These are phyloP conservation scores for Boletus barrowsii DNA, from an alignment of 768 basidiomycete genomes.

Conservation along the genomic window DNA sequence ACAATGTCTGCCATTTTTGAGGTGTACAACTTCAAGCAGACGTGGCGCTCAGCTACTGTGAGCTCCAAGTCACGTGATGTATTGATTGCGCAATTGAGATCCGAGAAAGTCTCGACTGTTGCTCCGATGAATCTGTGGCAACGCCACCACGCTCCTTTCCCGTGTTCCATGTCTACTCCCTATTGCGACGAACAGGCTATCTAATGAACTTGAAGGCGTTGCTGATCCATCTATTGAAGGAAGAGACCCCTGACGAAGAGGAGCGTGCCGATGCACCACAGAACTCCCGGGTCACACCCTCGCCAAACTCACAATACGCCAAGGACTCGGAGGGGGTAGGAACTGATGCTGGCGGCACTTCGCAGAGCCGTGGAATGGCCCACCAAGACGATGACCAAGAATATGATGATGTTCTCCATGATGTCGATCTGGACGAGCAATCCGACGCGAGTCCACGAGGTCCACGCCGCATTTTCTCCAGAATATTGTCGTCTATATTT, in stretches of 20 bases:
- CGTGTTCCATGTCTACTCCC: constrained; percentile 5
- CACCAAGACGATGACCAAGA: constrained; percentile 11
- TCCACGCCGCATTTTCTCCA: constrained; percentile 1
- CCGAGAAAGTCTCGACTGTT: neutral
- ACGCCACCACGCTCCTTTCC: neutral
- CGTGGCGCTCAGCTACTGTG: neutral
- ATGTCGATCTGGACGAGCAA: neutral
- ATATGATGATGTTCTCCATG: neutral
- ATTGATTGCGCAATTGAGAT: no score
- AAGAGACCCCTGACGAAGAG: constrained; percentile 20
- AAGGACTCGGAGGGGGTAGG: neutral
- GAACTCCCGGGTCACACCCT: neutral
- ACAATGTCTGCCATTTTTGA: constrained; percentile 44
- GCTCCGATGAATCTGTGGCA: neutral
- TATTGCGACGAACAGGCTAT: neutral
- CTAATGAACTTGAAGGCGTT: constrained; percentile 14
- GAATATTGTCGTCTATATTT: constrained; percentile 7
- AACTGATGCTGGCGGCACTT: neutral
- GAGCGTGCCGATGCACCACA: neutral
- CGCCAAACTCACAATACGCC: neutral
- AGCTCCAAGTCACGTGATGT: constrained; percentile 9
- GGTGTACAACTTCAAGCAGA: neutral
- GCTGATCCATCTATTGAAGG: constrained; percentile 3
- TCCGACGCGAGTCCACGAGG: neutral
- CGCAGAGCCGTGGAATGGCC: neutral